Base-by-base conservation (phyloP, 345 rosid genomes). In the Linum usitatissimum region DNA sequence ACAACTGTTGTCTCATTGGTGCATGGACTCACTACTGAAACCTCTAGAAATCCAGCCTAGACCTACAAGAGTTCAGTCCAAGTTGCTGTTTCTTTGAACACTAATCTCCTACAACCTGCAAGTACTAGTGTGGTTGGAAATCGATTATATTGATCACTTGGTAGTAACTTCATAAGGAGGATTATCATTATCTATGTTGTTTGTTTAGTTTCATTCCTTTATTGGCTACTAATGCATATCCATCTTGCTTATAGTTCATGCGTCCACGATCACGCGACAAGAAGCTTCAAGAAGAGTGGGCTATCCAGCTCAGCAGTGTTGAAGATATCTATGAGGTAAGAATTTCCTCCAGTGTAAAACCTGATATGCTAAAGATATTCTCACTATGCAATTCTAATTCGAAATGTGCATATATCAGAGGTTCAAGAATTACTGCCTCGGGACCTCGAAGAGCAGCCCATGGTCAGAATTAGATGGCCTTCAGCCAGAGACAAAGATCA, bases 401-500 rank as follows among this genome's bases (percentile, higher is more conserved):
- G 38, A 55, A 55, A 64, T 60, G 68, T 58, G 69, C 60, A 48
- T 55, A 68, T 63, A 64, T 55, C 94, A 93, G 99, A 90, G 86
- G 83, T 94, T 90, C 71, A 80, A 80, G 75, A 79, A 68, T 57
- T 84, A 69, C 74, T 87, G 96, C 78, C 79, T 83, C 55, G 99
- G 99, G 70, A 90, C 77, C 76, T 71, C 82, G 60, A 87, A 78
- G 74, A 87, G 85, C 64, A 87, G 88, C 70, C 99, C 96, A 61
- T 93, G 99, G 99, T 90, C 99, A 40, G 99, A 93, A 66, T 65
- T 93, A 57, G 95, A 93, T 53, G 87, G 92, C 66, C 89, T 93
- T 72, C 95, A 84, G 74, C 87, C 91, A 17, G 99, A 90, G 85
- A 94, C 99, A 58, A 90, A 78, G 71, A 83, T 94, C 78, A 94